phyloP scores from a whole-genome alignment of 1,284 basidiomycete species.

The Papiliotrema flavescens region DNA sequence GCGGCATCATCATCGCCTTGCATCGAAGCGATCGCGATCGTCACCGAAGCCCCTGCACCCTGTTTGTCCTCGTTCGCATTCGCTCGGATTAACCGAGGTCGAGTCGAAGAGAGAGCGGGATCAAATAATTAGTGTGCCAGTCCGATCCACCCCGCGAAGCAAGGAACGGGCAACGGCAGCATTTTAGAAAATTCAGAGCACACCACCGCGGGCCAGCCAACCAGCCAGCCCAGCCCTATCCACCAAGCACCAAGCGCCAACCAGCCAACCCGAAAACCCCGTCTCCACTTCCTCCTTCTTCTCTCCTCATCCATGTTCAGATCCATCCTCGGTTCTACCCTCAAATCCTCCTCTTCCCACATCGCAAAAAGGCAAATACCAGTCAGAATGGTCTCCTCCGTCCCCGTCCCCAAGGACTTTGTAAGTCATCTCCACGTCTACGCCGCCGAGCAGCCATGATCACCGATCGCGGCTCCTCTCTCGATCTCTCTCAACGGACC shows the following conservation, averaged over 20 bases:
- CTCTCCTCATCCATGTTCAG: background rate
- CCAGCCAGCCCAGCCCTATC: background rate
- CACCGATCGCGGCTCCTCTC: background rate
- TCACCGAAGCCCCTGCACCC: too few relatives aligned
- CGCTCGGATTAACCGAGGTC: too few relatives aligned
- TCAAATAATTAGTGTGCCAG: too few relatives aligned
- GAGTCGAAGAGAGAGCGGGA: too few relatives aligned
- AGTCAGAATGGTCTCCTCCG: constrained; percentile 48
- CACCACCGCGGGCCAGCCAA: background rate
- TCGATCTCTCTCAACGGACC: background rate
- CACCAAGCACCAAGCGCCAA: background rate
- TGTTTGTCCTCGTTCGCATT: too few relatives aligned
- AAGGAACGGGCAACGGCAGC: too few relatives aligned
- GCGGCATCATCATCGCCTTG: background rate
- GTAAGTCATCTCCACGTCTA: constrained; percentile 29
- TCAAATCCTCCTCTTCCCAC: constrained; percentile 20
- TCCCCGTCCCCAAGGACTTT: constrained; percentile 53
- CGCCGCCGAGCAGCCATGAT: background rate
- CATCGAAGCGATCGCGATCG: background rate
- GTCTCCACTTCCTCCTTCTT: background rate
- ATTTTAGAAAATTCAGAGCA: background rate
- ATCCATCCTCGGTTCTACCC: constrained; percentile 4
- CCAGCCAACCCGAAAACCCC: background rate
- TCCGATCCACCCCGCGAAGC: too few relatives aligned
- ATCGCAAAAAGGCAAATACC: constrained; percentile 18